A percentile compares a stretch with the other conserved stretches of the same genome.
These are phyloP conservation scores for Strigomonas culicis DNA, from an alignment of 208 protist species.

Conservation along the genomic window DNA sequence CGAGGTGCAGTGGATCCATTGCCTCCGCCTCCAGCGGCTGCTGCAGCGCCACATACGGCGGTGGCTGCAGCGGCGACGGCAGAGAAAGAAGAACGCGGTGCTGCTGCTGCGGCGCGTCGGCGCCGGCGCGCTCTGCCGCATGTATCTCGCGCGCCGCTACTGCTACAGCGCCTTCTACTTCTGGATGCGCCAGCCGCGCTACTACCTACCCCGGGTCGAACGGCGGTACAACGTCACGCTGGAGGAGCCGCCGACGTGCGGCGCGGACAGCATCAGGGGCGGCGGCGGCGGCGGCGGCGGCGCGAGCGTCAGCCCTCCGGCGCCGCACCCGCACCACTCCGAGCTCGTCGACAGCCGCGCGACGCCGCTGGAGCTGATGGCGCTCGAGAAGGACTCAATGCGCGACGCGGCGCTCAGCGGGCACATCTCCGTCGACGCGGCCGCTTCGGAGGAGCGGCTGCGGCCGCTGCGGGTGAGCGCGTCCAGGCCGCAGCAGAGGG, in stretches of 20 bases:
- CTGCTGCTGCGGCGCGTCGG: slow-evolving; percentile 26
- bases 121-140: slow-evolving; percentile 25
- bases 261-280: background rate
- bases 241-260: background rate
- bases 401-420: background rate
- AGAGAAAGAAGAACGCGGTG: slow-evolving; percentile 20
- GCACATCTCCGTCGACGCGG: background rate
- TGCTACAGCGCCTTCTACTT: slow-evolving; percentile 44
- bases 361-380: background rate
- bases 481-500: background rate
- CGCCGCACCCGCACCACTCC: background rate
- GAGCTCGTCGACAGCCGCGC: too few relatives aligned
- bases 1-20: slow-evolving; percentile 26
- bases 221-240: background rate
- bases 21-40: slow-evolving; percentile 25
- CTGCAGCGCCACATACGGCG: slow-evolving; percentile 16
- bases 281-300: background rate
- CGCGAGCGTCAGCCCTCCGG: background rate
- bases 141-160: slow-evolving; percentile 40
- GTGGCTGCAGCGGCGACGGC: slow-evolving; percentile 21
- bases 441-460: background rate
- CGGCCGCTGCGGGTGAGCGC: too few relatives aligned
- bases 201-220: slow-evolving; percentile 20
- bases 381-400: background rate
- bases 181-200: slow-evolving; percentile 37